A percentile compares a stretch with the other conserved stretches of the same genome.
Evolutionary conservation across 1,139 yeast species (phyloP).

Genomic region (Hansenula sp.): DNA sequence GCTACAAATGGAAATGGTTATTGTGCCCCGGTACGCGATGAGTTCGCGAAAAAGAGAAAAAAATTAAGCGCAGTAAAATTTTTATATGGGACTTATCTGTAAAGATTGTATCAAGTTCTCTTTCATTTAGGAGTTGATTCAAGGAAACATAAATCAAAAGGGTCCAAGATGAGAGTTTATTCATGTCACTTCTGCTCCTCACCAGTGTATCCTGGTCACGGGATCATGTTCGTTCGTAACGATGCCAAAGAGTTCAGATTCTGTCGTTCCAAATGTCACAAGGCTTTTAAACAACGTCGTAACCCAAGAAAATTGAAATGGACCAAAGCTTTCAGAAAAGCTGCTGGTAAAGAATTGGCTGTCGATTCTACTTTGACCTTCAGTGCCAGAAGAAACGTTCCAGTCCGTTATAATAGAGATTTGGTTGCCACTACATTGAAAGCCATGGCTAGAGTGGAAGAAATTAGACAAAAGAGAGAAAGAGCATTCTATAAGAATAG

Average conservation of each 20-base stretch:
- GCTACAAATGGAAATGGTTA: background rate
- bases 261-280: constrained; percentile 98
- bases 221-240: constrained; percentile 96
- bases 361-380: constrained; percentile 95
- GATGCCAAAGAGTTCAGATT: constrained; percentile 97
- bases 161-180: constrained; percentile 74
- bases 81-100: background rate
- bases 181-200: constrained; percentile 97
- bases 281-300: constrained; percentile 96
- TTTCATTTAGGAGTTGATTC: too few species aligned
- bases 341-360: constrained; percentile 98
- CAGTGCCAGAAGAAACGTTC: constrained; percentile 96
- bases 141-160: background rate
- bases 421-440: constrained; percentile 88
- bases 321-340: constrained; percentile 99
- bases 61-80: too few species aligned
- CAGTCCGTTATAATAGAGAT: constrained; percentile 96
- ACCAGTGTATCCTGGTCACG: constrained; percentile 96
- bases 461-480: constrained; percentile 94
- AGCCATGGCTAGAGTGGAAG: constrained; percentile 96
- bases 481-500: constrained; percentile 98
- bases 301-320: constrained; percentile 97
- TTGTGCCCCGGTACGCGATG: background rate
- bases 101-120: background rate
- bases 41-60: background rate